These are phyloP conservation scores for Ophidiomyces ophidiicola DNA, from an alignment of 2,329 filamentous ascomycete species.

Conservation along the genomic window DNA sequence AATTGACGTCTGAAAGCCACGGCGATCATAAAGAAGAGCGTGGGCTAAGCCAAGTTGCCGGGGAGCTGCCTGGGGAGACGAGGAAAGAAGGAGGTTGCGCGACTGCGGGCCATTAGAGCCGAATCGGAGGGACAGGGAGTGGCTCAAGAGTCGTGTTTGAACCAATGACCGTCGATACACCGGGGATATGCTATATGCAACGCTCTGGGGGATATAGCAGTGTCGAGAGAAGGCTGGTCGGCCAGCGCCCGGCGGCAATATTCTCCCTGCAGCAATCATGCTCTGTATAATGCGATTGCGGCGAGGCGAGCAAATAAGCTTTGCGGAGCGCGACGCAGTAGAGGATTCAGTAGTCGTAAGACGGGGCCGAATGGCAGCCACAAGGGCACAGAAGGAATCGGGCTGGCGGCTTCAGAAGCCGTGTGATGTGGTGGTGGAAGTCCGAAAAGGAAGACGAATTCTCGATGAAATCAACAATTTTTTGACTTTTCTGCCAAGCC, in stretches of 20 bases:
- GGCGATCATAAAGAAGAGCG: conserved; percentile 25
- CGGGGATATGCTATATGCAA: conserved; percentile 20
- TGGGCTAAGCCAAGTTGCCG: conserved; percentile 21
- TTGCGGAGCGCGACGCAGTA: no score
- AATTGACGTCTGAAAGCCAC: conserved; percentile 28
- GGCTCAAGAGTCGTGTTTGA: conserved; percentile 23
- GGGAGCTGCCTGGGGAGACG: conserved; percentile 29
- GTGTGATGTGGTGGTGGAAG: neutral
- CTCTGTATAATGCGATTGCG: conserved; percentile 17
- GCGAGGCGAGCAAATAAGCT: no score
- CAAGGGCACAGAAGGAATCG: neutral
- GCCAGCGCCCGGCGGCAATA: conserved; percentile 25
- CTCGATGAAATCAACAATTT: conserved; percentile 11
- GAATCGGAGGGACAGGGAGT: conserved; percentile 25
- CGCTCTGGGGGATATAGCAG: conserved; percentile 24
- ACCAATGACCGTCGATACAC: conserved; percentile 26
- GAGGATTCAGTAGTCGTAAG: neutral
- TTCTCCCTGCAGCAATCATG: conserved; percentile 31
- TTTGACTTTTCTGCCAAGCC: conserved; percentile 26
- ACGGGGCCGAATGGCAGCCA: neutral
- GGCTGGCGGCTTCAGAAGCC: conserved; percentile 4
- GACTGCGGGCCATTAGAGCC: conserved; percentile 16
- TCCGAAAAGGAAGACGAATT: conserved; percentile 10
- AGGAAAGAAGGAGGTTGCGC: conserved; percentile 22
- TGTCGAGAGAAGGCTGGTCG: conserved; percentile 29